Base-by-base conservation (phyloP, 208 protist species). In the Acanthamoeba quina region DNA sequence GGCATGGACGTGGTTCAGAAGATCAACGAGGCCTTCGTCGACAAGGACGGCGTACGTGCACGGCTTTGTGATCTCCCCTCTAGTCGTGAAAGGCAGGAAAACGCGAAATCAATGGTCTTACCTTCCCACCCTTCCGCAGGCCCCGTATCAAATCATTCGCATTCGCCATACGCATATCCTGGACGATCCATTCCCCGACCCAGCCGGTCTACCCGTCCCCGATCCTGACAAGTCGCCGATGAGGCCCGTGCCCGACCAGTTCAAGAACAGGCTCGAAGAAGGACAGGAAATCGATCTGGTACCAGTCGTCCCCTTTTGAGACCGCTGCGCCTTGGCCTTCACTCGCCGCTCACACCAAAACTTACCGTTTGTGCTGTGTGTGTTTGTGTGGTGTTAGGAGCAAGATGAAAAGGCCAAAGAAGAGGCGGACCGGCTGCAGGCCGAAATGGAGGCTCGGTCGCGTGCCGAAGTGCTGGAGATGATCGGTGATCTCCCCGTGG, bases 391-490 rank as follows among this genome's bases (percentile, higher is more conserved):
- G n/a, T 44, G 1, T 49, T 26, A 70, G 66, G 70, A 54, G 54
- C 31, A 54, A 78, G 88, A 93, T 47, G 88, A 78, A 11, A 78
- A 49, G 37, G 88, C 56, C 88, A 58, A 52, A 26, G 70, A 93
- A 15, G 70, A 93, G 44, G 52, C 44, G 5, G 52, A 62, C 1
- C 29, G 88, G 17, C 41, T 93, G 19, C 62, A 93, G 29, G 70
- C 41, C 29, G 70, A 70, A 34, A 86, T 49, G 72, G 70, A 98
- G 66, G 97, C 97, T 7, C 86, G 91, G 62, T 95, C 95, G 6
- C 95, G 96, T 68, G 97, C 97, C 5, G 95, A 99, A 60, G 98
- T 99, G 95, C 96, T 99, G 24, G 98, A 99, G 64, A 98, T 99
- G 90, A 94, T 96, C n/a, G 98, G 99, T 62, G 99, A 99, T 58